Base-by-base conservation (phyloP, 441 rosid species). In the Francoa sonchifolia region DNA sequence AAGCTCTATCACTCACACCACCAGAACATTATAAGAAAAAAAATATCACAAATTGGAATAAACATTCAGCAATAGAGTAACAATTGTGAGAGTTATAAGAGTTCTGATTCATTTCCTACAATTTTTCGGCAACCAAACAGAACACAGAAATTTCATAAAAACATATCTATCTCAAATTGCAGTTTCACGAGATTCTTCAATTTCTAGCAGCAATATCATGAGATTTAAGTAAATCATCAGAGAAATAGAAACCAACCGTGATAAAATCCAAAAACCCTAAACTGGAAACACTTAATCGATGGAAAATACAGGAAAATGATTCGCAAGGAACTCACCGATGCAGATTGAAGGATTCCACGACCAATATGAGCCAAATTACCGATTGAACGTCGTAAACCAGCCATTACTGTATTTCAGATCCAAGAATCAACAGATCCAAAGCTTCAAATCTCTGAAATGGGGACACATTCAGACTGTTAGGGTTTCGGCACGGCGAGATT, bases 361-460 rank as follows among this genome's bases (percentile, higher is more conserved):
- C 71, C 50, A 25, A 55, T 53, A 14, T 66, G 67, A 19, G 68
- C 46, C 19, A 69, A 52, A 15, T 50, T 43, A 43, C 73, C 48
- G 2, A 55, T 64, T 7, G 80, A 71, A 58, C 67, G 41, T 16
- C 74, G 72, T n/a, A 58, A 25, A 34, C 67, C 63, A 1, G 63
- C 52, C 80, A 70, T 76, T 27, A n/a, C n/a, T n/a, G n/a, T n/a
- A n/a, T n/a, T n/a, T n/a, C n/a, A n/a, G n/a, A n/a, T n/a, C n/a
- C n/a, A n/a, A n/a, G n/a, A n/a, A n/a, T n/a, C n/a, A n/a, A n/a
- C n/a, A n/a, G n/a, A n/a, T n/a, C n/a, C n/a, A n/a, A n/a, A n/a
- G n/a, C n/a, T n/a, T n/a, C n/a, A n/a, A n/a, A n/a, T n/a, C n/a
- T n/a, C n/a, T n/a, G n/a, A n/a, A n/a, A n/a, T n/a, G n/a, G n/a